Evolutionary conservation across 371 early-diverging fungal genomes (phyloP), one percentile per base, ranked within the genome.

Genomic region (Rhizopus delemar): DNA sequence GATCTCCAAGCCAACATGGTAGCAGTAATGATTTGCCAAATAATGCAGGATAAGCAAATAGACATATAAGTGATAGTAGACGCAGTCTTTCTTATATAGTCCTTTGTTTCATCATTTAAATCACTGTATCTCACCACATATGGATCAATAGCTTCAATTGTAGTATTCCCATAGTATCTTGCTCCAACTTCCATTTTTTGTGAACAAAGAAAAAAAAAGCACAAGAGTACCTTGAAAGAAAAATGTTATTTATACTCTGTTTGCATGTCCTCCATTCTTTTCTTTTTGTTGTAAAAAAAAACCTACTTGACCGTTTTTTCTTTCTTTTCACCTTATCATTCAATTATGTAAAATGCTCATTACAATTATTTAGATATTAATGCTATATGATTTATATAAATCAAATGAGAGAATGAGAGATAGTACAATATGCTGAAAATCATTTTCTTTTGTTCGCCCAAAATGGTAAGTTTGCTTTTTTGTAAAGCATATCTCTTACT

Each of bases 11-110:
- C 68, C 16, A 75, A 51, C 7, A 46, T 45, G 2, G 32, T 32
- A 15, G 74, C 71, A 13, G 60, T 60, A 1, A 70, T 41, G 3
- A 75, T 53, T 51, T 78, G 79, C 75, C 74, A 78, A 33, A 66
- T 43, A 1, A 63, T 63, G 52, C 75, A 75, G 28, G 70, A 56
- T 8, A 75, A 50, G 41, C 76, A 78, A 12, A 71, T 57, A 50
- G 70, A 62, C 67, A 78, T 68, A 45, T 74, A 78, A 8, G 65
- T 60, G 15, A 78, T 31, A 0, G 79, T 70, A 31, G 63, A 64
- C 16, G 59, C 46, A 11, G 74, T 59, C 13, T 51, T 33, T 38
- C 57, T 48, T 33, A 63, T 55, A 36, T 60, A 57, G 3, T 9
- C 15, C 46, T 36, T 49, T 4, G 59, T 64, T 0, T 48, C 41